Base-by-base conservation (phyloP, 768 basidiomycete species). In the Amanita pallidorosea region DNA sequence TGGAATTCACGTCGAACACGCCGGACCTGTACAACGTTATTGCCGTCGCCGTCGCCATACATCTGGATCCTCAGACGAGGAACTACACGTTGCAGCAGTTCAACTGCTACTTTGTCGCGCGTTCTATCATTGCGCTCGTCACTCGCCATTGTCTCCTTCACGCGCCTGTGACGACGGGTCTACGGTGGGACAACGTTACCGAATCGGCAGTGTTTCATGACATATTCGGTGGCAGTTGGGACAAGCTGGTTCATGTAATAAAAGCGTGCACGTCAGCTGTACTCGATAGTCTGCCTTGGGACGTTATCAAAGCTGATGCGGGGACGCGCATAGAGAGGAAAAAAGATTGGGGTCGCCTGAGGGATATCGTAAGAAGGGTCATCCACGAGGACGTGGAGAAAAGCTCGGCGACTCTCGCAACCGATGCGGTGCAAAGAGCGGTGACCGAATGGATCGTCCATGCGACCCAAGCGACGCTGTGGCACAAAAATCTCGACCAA, bases 71-170 rank as follows among this genome's bases (percentile, higher is more conserved):
- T 13, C 13, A 45, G 27, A 22, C 25, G 23, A 45, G n/a, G 7
- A 29, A 27, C 4, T 45, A 45, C 9, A 45, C 45, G 4, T 31
- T 45, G 3, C 27, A 31, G 29, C 23, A 29, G 45, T 45, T 18
- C 29, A 45, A 45, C 45, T 45, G 45, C 29, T 45, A 45, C 29
- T 45, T 45, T 17, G 15, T 45, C 15, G 45, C 45, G 18, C 45
- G 45, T 25, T 27, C 45, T 4, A 33, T 45, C 29, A n/a, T 27
- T 5, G 15, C 27, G 13, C 45, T 45, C 45, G n/a, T 45, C 1
- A 33, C 25, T 4, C 45, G 45, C 7, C 27, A 45, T 45, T 18
- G 15, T 25, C 45, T 45, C 23, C 17, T 37, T 15, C 36, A 5
- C 36, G 15, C 31, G 4, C 45, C 25, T 12, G 7, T 8, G 0